Evolutionary conservation across 495 filamentous ascomycete species (phyloP), one percentile per base, ranked within the genome.

Genomic region (Amphirosellinia nigrospora): DNA sequence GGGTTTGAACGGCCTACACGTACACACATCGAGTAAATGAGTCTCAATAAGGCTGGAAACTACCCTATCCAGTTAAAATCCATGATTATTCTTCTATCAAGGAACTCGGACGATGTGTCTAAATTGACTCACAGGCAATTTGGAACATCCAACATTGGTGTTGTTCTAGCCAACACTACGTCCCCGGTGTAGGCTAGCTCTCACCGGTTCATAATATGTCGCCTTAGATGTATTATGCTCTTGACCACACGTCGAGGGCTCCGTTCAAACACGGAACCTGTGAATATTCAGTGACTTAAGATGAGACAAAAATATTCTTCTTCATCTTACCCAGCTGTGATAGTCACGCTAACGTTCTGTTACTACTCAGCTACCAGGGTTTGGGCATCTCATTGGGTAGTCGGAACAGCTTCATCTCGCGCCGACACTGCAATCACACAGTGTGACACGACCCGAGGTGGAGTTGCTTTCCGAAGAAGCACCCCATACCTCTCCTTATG

Each of bases 381-480:
- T 34, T 41, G n/a, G 11, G n/a, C 23, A 11, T n/a, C 34, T 48
- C 7, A 56, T 70, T 63, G 46, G 68, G 41, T 38, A 38, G 34
- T 56, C 68, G 46, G 68, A 64, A 58, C 45, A 64, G 50, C 38
- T 43, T 60, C 62, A 38, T 48, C 43, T 61, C 43, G 28, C 52
- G 13, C 69, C 53, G 45, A 45, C 30, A 66, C 23, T 61, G 63
- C 53, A 62, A 50, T 66, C 52, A 71, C 62, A 61, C 69, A 50
- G 50, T 66, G 69, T 71, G 52, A 50, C 60, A 66, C 62, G 45
- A 66, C 53, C 36, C 26, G 39, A 66, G n/a, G 62, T 61, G 48
- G 46, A 39, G 46, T 63, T 69, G 58, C 48, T 64, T 70, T 70
- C 60, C 68, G 68, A 64, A 19, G 30, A n/a, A 41, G 58, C 36